These are phyloP conservation scores for Fusarium sororula DNA, from an alignment of 2,329 filamentous ascomycete species.

Conservation along the genomic window DNA sequence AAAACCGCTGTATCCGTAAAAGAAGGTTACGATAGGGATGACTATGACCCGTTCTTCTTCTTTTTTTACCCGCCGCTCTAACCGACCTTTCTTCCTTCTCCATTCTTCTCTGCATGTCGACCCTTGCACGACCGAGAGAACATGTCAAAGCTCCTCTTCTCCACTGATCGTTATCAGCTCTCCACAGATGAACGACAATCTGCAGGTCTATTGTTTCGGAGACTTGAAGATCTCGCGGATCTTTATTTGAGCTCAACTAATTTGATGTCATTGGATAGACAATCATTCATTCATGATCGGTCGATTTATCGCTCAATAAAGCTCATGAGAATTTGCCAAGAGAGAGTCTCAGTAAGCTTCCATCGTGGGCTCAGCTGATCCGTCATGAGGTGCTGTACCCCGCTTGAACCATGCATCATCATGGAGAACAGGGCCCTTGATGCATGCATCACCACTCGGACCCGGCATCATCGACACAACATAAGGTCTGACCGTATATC, in stretches of 20 bases:
- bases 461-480: not conserved
- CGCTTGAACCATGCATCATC: constrained; percentile 7
- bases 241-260: not conserved
- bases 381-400: constrained; percentile 22
- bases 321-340: not conserved
- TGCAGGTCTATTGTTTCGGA: constrained; percentile 9
- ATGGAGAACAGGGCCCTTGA: not conserved
- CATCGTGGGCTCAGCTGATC: constrained; percentile 18
- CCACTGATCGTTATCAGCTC: not conserved
- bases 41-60: not conserved
- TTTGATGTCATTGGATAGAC: constrained; percentile 3
- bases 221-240: constrained; percentile 14
- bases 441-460: constrained; percentile 14
- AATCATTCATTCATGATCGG: not conserved
- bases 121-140: not conserved
- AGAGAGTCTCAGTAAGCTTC: not conserved
- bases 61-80: not conserved
- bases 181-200: not conserved
- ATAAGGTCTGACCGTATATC: not conserved
- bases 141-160: not conserved
- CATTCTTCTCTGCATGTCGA: not conserved
- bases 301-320: not conserved
- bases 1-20: not conserved
- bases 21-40: not conserved
- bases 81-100: not conserved